Evolutionary conservation across 805 yeast genomes (phyloP).

Genomic region (Hanseniaspora taiwanica): DNA sequence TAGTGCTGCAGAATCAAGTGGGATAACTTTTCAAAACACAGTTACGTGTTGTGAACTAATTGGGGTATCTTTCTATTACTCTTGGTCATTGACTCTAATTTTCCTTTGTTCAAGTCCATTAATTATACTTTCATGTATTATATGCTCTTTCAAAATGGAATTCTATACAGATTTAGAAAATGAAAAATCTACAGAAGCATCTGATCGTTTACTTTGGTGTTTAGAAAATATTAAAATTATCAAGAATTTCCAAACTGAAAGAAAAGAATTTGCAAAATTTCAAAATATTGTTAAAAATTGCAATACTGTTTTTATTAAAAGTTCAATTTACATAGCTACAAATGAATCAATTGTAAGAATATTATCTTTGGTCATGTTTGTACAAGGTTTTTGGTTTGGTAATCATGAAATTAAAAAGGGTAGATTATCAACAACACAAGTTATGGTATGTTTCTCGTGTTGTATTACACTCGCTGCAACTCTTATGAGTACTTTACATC

Average conservation of each 20-base stretch:
- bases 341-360: conserved; percentile 47
- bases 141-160: conserved; percentile 40
- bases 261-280: conserved; percentile 36
- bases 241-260: conserved; percentile 45
- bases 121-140: conserved; percentile 34
- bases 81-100: conserved; percentile 78
- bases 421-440: conserved; percentile 42
- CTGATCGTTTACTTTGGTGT: conserved; percentile 60
- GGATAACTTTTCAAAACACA: conserved; percentile 38
- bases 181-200: conserved; percentile 35
- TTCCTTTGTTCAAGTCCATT: conserved; percentile 66
- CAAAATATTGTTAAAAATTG: conserved; percentile 17
- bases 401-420: conserved; percentile 44
- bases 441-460: conserved; percentile 72
- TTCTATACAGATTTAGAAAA: conserved; percentile 45
- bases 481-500: conserved; percentile 40
- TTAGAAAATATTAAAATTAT: conserved; percentile 47
- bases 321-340: conserved; percentile 25
- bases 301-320: conserved; percentile 29
- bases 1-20: conserved; percentile 56
- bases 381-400: conserved; percentile 92
- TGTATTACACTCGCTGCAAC: conserved; percentile 61
- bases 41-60: conserved; percentile 43
- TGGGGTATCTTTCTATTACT: conserved; percentile 55
- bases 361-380: conserved; percentile 60